phyloP scores from a whole-genome alignment of 2,329 filamentous ascomycete species.

The Helminthosporium solani region DNA sequence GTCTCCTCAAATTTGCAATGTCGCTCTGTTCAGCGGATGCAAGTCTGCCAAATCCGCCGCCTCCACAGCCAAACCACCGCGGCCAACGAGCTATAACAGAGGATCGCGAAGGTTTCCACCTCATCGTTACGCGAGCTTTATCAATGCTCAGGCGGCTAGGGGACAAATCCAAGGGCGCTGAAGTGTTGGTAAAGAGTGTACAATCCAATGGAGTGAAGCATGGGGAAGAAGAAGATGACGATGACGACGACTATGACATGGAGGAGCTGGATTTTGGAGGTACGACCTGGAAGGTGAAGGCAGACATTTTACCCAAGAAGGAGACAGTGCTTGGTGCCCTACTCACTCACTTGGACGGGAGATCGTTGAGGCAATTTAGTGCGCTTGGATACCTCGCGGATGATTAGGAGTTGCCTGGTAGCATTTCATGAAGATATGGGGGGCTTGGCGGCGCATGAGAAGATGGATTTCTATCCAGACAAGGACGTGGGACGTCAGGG shows the following conservation, averaged over 20 bases:
- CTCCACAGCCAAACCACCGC: conserved; percentile 30
- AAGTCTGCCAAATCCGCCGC: conserved; percentile 25
- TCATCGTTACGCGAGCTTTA: conserved; percentile 48
- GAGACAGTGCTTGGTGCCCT: conserved; percentile 49
- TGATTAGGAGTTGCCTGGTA: conserved; percentile 1
- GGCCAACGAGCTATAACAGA: conserved; percentile 37
- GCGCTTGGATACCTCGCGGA: conserved; percentile 41
- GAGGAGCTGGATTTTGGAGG: conserved; percentile 35
- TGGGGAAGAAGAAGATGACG: conserved; percentile 26
- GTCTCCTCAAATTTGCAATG: conserved; percentile 72
- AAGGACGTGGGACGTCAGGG: background rate
- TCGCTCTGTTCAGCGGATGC: conserved; percentile 53
- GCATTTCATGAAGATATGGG: conserved; percentile 3
- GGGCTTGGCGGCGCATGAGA: conserved; percentile 1
- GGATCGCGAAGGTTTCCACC: conserved; percentile 39
- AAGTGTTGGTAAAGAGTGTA: conserved; percentile 32
- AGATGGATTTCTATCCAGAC: background rate
- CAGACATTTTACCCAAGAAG: conserved; percentile 48
- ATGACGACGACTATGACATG: conserved; percentile 34
- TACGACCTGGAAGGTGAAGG: conserved; percentile 37
- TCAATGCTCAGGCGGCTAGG: conserved; percentile 50
- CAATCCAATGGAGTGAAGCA: conserved; percentile 28
- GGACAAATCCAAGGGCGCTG: conserved; percentile 45
- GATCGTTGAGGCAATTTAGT: conserved; percentile 46
- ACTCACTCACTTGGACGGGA: conserved; percentile 47